phyloP scores from a whole-genome alignment of 1,284 basidiomycete genomes.

The Trichosporon faecale region DNA sequence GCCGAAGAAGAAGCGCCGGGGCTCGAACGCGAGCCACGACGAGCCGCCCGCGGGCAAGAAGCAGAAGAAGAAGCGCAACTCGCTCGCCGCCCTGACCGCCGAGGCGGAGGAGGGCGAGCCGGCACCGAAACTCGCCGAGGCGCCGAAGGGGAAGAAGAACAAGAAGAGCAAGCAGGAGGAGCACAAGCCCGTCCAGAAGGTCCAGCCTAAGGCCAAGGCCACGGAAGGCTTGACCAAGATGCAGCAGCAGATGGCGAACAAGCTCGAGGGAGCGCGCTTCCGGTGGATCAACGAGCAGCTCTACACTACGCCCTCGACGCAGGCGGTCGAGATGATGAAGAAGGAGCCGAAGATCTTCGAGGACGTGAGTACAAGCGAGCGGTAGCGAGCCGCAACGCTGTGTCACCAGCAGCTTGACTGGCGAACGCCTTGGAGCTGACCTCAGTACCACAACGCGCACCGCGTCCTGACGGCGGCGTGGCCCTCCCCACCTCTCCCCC shows the following conservation, averaged over 20 bases:
- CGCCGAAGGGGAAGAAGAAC: constrained; percentile 18
- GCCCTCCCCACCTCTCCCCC: constrained; percentile 82
- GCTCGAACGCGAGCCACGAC: neutral
- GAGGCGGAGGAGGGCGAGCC: constrained; percentile 5
- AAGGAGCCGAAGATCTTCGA: constrained; percentile 70
- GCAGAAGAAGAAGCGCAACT: constrained; percentile 11
- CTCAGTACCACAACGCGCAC: constrained; percentile 85
- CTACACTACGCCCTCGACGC: constrained; percentile 73
- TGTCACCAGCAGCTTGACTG: no score
- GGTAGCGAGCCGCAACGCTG: no score
- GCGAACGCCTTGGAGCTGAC: no score
- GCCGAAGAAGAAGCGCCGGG: constrained; percentile 8
- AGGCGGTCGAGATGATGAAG: constrained; percentile 75
- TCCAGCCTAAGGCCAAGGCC: constrained; percentile 14
- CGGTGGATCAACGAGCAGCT: constrained; percentile 85
- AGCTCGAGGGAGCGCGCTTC: constrained; percentile 77
- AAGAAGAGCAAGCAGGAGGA: constrained; percentile 22
- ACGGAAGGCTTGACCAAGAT: constrained; percentile 62
- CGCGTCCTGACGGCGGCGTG: constrained; percentile 81
- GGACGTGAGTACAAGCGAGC: constrained; percentile 60
- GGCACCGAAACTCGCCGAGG: constrained; percentile 10
- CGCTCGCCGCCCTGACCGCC: neutral
- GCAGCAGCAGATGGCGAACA: constrained; percentile 71
- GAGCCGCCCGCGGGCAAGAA: constrained; percentile 7
- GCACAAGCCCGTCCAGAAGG: constrained; percentile 27